Percentiles rank a stretch among this genome's conserved stretches.
Evolutionary conservation across 768 basidiomycete genomes (phyloP).

Genomic region (Rhodotorula toruloides): DNA sequence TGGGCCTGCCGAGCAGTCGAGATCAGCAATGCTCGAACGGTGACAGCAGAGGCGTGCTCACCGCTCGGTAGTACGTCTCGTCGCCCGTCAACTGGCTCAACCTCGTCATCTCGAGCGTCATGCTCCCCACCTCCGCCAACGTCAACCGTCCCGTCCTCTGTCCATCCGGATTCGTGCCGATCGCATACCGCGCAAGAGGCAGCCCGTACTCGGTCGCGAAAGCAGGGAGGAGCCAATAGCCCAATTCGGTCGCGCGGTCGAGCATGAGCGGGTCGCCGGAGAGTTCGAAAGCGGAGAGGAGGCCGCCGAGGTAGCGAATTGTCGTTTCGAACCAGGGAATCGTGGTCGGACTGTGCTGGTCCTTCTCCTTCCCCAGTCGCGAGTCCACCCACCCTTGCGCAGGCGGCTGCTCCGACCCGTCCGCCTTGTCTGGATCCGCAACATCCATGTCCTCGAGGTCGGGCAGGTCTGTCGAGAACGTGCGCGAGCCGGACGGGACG

Average conservation of each 20-base stretch:
- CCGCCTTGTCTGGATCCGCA: background rate
- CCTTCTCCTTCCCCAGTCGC: background rate
- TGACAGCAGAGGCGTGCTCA: background rate
- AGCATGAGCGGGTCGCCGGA: conserved; percentile 49
- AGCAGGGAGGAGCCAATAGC: conserved; percentile 45
- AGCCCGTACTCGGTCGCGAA: conserved; percentile 48
- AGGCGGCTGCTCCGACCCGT: background rate
- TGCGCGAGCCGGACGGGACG: conserved; percentile 8
- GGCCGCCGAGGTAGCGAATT: conserved; percentile 51
- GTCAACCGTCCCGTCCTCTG: conserved; percentile 37
- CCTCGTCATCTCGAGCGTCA: conserved; percentile 49
- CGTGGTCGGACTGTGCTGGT: conserved; percentile 11
- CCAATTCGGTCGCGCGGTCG: conserved; percentile 49
- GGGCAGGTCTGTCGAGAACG: conserved; percentile 27
- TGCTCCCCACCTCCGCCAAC: conserved; percentile 48
- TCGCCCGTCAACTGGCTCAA: conserved; percentile 48
- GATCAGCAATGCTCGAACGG: too few species aligned
- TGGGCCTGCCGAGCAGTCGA: conserved; percentile 40
- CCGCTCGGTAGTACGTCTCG: conserved; percentile 47
- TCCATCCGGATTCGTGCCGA: conserved; percentile 44
- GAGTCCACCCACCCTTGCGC: background rate
- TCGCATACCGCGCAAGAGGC: conserved; percentile 45
- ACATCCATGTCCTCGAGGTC: background rate
- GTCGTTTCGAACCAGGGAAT: conserved; percentile 50
- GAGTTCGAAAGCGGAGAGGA: conserved; percentile 50